Conservation (phyloP, 805 yeast species). For the Wickerhamomyces hampshirensis region DNA sequence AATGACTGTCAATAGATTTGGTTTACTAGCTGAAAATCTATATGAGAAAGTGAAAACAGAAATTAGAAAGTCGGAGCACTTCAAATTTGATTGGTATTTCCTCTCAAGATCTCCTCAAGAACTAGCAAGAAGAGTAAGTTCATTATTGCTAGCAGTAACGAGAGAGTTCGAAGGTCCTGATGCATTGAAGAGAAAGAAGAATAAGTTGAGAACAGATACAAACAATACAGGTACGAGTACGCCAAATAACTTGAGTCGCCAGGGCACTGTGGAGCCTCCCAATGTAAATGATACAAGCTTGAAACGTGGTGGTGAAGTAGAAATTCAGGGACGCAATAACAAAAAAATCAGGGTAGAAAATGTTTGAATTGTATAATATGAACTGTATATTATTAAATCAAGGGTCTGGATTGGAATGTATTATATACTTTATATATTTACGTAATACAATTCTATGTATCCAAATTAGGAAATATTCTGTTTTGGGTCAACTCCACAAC, state of each 20-base stretch:
- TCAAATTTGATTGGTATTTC: conserved; percentile 71
- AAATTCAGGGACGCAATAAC: conserved; percentile 4
- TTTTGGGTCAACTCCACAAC: too few relatives aligned
- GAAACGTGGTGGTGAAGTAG: conserved; percentile 4
- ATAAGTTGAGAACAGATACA: conserved; percentile 17
- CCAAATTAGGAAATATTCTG: too few relatives aligned
- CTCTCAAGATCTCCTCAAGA: conserved; percentile 70
- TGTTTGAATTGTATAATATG: too few relatives aligned
- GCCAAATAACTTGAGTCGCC: conserved; percentile 26
- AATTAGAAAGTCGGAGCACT: conserved; percentile 51
- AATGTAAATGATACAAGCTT: neutral
- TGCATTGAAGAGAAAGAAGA: conserved; percentile 44
- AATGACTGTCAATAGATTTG: conserved; percentile 57
- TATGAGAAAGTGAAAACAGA: conserved; percentile 65
- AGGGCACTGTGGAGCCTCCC: conserved; percentile 28
- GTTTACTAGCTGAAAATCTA: conserved; percentile 53
- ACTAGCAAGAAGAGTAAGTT: conserved; percentile 61
- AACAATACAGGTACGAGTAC: conserved; percentile 10
- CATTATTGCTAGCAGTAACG: conserved; percentile 61
- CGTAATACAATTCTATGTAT: too few relatives aligned
- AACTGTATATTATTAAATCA: too few relatives aligned
- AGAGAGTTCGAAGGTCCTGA: conserved; percentile 65
- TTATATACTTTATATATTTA: too few relatives aligned
- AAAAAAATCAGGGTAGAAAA: conserved; percentile 14
- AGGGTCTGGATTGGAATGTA: too few relatives aligned